phyloP scores from a whole-genome alignment of 768 basidiomycete species.

The Mycena albidolilacea region DNA sequence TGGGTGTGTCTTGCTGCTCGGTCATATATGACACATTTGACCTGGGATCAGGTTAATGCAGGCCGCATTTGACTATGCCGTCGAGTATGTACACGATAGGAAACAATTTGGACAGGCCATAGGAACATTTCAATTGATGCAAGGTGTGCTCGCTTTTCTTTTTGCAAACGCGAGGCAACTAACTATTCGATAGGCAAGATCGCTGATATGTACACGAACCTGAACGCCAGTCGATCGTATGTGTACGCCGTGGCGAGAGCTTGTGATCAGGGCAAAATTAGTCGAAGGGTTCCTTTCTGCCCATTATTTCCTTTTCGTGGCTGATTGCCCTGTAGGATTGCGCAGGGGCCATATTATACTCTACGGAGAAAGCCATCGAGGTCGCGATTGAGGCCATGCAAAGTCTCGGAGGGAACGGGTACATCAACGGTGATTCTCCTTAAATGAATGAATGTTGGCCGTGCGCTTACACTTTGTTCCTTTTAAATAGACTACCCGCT shows the following conservation, averaged over 20 bases:
- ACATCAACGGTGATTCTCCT: conserved; percentile 82
- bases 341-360: conserved; percentile 94
- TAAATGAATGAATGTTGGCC: not conserved
- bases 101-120: conserved; percentile 92
- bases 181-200: conserved; percentile 70
- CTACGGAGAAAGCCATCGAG: conserved; percentile 93
- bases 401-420: conserved; percentile 95
- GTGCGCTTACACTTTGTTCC: conserved; percentile 19
- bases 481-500: conserved; percentile 82
- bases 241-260: conserved; percentile 94
- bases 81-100: conserved; percentile 93
- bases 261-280: conserved; percentile 85
- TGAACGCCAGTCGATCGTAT: conserved; percentile 90
- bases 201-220: conserved; percentile 95
- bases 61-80: conserved; percentile 89
- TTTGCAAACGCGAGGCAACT: conserved; percentile 35
- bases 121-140: conserved; percentile 96
- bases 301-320: conserved; percentile 18
- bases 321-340: conserved; percentile 75
- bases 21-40: conserved; percentile 29
- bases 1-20: conserved; percentile 64
- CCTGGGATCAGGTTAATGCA: conserved; percentile 81
- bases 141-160: conserved; percentile 68
- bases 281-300: conserved; percentile 69
- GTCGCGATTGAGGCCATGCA: conserved; percentile 94